Base-by-base conservation (phyloP, 2,329 filamentous ascomycete genomes). In the Neonectria punicea region DNA sequence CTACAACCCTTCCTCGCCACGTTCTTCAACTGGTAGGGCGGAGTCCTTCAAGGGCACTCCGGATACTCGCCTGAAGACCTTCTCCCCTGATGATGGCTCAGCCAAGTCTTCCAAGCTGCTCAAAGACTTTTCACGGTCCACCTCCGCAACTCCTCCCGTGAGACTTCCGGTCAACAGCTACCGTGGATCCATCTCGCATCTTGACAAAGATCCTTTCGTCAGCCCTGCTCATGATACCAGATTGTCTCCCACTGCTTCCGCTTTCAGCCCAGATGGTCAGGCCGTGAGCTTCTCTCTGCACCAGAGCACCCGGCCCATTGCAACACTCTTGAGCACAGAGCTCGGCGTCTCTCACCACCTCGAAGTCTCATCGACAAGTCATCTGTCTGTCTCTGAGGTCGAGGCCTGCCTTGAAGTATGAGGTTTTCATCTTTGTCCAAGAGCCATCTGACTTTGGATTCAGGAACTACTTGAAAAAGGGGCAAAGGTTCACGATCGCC, bases 11-110 rank as follows among this genome's bases (percentile, higher is more conserved):
- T 76, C 83, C 34, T 87, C 86, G 3, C 85, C 86, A 49, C 82
- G 80, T 62, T 87, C 86, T 0, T 86, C 85, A 2, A 81, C 75
- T 58, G 85, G 83, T 50, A 83, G 80, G 20, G 83, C 82, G 34
- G 86, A 87, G 56, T 90, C 89, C 11, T 85, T 83, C 73, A 85
- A 87, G 70, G 86, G 85, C 16, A 92, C 90, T 6, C 90, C 90
- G 0, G 88, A 90, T 63, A 91, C 89, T 8, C 86, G 85, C 54
- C 69, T 90, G 46, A 90, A 89, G 5, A 80, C 85, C 6, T 91
- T 91, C 74, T 92, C 89, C 4, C 89, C 89, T 0, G 86, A 88
- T 16, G 87, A 88, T 44, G 61, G 78, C 56, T 83, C 84, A 14
- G 77, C 79, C 41, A 84, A 83, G 68, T 82, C 83, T 20, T 77